phyloP scores from a whole-genome alignment of 192 early-diverging fungal genomes.

The Cetraspora pellucida region DNA sequence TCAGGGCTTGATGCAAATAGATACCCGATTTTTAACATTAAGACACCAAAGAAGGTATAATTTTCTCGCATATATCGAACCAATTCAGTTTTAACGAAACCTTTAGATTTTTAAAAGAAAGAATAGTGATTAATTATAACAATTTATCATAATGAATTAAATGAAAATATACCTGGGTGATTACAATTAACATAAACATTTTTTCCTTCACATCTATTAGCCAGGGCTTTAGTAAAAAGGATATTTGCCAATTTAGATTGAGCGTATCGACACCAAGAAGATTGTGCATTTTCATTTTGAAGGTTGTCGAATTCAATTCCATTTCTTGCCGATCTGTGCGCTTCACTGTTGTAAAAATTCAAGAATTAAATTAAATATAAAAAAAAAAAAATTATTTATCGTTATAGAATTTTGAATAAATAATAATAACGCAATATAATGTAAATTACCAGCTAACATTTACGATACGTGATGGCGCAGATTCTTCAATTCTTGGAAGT shows the following conservation, averaged over 20 bases:
- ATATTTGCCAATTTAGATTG: slow-evolving; percentile 61
- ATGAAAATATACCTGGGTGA: slow-evolving; percentile 49
- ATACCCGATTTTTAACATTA: slow-evolving; percentile 28
- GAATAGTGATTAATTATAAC: background rate
- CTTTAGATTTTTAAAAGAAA: slow-evolving; percentile 11
- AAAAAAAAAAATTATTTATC: background rate
- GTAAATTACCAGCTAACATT: slow-evolving; percentile 41
- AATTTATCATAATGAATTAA: too few relatives aligned
- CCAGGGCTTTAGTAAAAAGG: slow-evolving; percentile 53
- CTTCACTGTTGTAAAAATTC: slow-evolving; percentile 41
- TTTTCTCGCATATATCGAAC: slow-evolving; percentile 35
- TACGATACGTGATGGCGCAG: slow-evolving; percentile 54
- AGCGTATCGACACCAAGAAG: slow-evolving; percentile 44
- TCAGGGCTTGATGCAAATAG: slow-evolving; percentile 36
- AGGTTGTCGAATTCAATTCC: slow-evolving; percentile 51
- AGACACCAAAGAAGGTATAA: slow-evolving; percentile 25
- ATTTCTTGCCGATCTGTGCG: slow-evolving; percentile 35
- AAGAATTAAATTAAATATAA: slow-evolving; percentile 5
- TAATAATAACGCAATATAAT: too few relatives aligned
- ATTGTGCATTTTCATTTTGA: slow-evolving; percentile 36
- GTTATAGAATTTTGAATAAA: too few relatives aligned
- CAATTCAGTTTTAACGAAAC: slow-evolving; percentile 56
- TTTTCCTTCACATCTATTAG: slow-evolving; percentile 37
- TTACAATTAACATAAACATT: slow-evolving; percentile 47
- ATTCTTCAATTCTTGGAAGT: slow-evolving; percentile 42